Evolutionary conservation across 148 eudicot genomes (phyloP), one percentile per base, ranked within the genome.

Genomic region (Cornus suecica): DNA sequence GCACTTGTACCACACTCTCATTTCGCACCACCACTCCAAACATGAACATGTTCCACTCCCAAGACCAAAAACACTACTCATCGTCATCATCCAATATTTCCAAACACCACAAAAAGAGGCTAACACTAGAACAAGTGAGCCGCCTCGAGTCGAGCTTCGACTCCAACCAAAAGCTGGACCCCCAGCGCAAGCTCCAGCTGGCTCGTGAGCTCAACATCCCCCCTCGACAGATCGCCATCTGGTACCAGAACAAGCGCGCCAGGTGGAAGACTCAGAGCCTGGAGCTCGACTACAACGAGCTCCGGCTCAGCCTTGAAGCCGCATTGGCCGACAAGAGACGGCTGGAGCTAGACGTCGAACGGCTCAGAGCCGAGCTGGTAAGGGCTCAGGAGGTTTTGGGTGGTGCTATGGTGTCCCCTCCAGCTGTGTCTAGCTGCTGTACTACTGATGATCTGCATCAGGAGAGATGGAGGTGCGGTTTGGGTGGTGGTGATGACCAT

Each of bases 231-330:
- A 79, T 87, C 25, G 88, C 88, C 34, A 84, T 87, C 0, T 87
- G 90, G 90, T 87, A 83, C 79, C 90, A 87, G 34, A 87, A 87
- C 88, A 87, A 79, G 78, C 77, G 90, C 15, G 90, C 90, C 73
- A 65, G 90, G 27, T 84, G 86, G 83, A 82, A 81, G 80, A 71
- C 80, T 29, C 88, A 83, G 69, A 82, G 80, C 76, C 81, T 87
- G 1, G 88, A 87, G 74, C 76, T 82, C 23, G 90, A 84, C 68
- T 72, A 83, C 77, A 24, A 70, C 30, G 78, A 78, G 30, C 74
- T 84, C 56, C 84, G 72, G 61, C 66, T 83, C 18, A 71, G 78
- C 42, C 78, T 87, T 0, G 88, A 84, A 24, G 30, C 81, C 4
- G 74, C 86, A 14, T 13, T 83, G n/a, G 74, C 81, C 14, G 86